phyloP scores from a whole-genome alignment of 306 rosid species.

The Cucumis melo region DNA sequence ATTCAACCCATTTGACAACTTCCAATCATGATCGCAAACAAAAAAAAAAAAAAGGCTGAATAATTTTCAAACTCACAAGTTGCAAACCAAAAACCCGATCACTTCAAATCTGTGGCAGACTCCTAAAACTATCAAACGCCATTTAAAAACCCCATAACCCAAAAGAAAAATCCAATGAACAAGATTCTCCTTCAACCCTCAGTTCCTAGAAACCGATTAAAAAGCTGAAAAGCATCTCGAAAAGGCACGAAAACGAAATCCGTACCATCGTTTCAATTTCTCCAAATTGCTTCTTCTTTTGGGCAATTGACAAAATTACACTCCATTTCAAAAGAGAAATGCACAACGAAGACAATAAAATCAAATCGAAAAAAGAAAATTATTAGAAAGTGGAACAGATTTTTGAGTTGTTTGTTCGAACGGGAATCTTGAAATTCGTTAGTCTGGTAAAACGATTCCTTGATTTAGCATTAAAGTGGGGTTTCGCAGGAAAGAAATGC shows the following conservation, averaged over 20 bases:
- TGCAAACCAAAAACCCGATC: background rate
- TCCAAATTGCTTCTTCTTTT: background rate
- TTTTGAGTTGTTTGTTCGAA: conserved; percentile 7
- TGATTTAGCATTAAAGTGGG: background rate
- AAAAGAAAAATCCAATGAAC: background rate
- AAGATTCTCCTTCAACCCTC: background rate
- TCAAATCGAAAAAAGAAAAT: background rate
- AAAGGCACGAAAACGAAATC: background rate
- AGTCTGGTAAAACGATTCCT: background rate
- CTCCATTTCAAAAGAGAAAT: background rate
- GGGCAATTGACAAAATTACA: background rate
- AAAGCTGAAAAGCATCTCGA: background rate
- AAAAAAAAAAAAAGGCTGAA: background rate
- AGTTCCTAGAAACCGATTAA: background rate
- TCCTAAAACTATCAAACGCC: background rate
- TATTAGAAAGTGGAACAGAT: background rate
- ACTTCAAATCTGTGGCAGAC: background rate
- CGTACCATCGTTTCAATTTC: background rate
- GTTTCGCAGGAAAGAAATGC: background rate
- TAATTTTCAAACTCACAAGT: background rate
- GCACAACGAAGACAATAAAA: background rate
- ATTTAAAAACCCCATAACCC: background rate
- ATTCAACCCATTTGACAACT: background rate
- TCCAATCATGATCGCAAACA: background rate
- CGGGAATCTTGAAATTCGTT: conserved; percentile 1